Evolutionary conservation across 1,284 basidiomycete genomes (phyloP), one percentile per base, ranked within the genome.

Genomic region (Cryptococcus sp.): DNA sequence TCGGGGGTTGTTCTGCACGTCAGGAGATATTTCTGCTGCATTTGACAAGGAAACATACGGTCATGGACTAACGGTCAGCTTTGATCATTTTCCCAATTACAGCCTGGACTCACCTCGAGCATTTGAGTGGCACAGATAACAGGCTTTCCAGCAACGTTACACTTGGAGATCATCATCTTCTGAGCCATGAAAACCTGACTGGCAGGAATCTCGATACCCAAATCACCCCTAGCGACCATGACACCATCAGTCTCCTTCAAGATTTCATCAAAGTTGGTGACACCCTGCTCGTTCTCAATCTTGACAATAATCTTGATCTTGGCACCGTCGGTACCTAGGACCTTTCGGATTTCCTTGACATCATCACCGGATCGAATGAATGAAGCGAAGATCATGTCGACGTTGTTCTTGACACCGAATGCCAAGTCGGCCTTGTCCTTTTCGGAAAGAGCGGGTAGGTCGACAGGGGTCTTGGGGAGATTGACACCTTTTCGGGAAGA

Each of bases 141-240:
- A 48, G 96, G 93, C 81, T 99, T 97, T 67, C 92, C 92, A 50
- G 83, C 85, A 65, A 92, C 86, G 80, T 94, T 96, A 80, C 91
- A 96, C 80, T 97, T 97, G 59, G 92, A 84, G 66, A 97, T 98
- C 91, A 98, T 98, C 93, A 97, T 97, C 80, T 98, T 98, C 76
- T 98, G 93, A 21, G 93, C 93, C 70, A 96, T 81, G 81, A 98
- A 97, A 46, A 98, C 93, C 73, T 97, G 93, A 68, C 86, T 89
- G 43, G 93, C 92, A 23, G 96, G 96, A 64, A 97, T 98, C 78
- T 97, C 93, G 66, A 97, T 97, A 77, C 93, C 93, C 50, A 98
- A 82, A 74, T 97, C 93, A 77, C 93, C 92, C 79, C 93, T 90
- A 60, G 93, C 93, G 56, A 98, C 92, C 93, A 97, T 97, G 69